These are phyloP conservation scores for Hypericum androsaemum DNA, from an alignment of 345 rosid genomes.

Conservation along the genomic window DNA sequence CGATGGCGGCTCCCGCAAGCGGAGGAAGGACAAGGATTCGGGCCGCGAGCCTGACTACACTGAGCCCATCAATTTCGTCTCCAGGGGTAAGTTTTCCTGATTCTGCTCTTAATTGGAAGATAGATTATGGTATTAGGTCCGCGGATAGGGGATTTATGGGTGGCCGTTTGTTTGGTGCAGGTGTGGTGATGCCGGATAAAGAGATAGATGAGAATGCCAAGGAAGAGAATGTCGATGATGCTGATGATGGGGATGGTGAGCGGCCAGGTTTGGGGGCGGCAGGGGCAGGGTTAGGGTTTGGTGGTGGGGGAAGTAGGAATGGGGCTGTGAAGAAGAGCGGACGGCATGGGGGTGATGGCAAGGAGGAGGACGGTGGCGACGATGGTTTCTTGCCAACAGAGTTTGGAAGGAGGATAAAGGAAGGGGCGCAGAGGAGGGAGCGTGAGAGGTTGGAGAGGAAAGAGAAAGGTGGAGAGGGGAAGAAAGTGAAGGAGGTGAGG, in stretches of 20 bases:
- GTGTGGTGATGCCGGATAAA: slow-evolving; percentile 58
- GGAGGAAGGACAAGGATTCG: slow-evolving; percentile 39
- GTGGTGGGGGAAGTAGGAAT: neutral
- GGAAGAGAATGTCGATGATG: slow-evolving; percentile 26
- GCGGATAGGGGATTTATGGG: neutral
- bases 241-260: slow-evolving; percentile 40
- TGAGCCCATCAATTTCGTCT: slow-evolving; percentile 73
- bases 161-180: slow-evolving; percentile 8
- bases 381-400: slow-evolving; percentile 44
- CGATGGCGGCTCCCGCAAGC: slow-evolving; percentile 31
- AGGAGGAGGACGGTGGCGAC: slow-evolving; percentile 24
- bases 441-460: slow-evolving; percentile 55
- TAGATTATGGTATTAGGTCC: neutral
- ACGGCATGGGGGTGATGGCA: slow-evolving; percentile 14
- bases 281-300: slow-evolving; percentile 41
- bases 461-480: slow-evolving; percentile 32
- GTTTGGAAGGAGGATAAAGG: slow-evolving; percentile 66
- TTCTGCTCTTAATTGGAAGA: no score
- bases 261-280: slow-evolving; percentile 10
- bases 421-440: slow-evolving; percentile 60
- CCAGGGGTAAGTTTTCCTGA: no score
- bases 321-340: slow-evolving; percentile 9
- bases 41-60: slow-evolving; percentile 50
- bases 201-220: slow-evolving; percentile 53
- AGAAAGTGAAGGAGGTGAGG: slow-evolving; percentile 36